Percentiles rank a stretch among this genome's conserved stretches.
Conservation (phyloP, 2,329 filamentous ascomycete species). For the Trichoderma sp. region DNA sequence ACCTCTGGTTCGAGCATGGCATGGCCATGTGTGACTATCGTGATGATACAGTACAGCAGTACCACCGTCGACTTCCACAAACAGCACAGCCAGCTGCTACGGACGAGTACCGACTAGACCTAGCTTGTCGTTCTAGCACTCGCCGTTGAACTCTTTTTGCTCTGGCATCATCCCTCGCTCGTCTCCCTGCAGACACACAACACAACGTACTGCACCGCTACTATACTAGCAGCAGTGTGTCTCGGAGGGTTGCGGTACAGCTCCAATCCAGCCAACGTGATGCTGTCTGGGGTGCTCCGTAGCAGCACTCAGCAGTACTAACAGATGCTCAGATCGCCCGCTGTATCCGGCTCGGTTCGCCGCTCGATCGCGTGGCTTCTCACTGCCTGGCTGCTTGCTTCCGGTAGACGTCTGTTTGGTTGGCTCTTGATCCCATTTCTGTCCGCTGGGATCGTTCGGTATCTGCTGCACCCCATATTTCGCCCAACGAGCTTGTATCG, state of each 20-base stretch:
- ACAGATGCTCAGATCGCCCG: constrained; percentile 5
- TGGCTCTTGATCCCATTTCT: background rate
- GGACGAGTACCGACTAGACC: background rate
- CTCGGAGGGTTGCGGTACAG: constrained; percentile 17
- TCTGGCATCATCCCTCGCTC: background rate
- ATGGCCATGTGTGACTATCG: background rate
- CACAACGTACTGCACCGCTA: background rate
- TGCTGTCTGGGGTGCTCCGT: background rate
- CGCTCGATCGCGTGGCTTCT: constrained; percentile 15
- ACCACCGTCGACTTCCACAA: background rate
- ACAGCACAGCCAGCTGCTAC: background rate
- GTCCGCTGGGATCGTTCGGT: constrained; percentile 4
- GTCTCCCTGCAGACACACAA: constrained; percentile 8
- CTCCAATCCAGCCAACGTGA: background rate
- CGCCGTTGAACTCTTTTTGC: background rate
- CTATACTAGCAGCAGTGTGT: constrained; percentile 4
- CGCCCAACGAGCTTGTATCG: background rate
- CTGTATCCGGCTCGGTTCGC: constrained; percentile 22
- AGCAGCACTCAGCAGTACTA: background rate
- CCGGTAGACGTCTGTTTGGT: background rate
- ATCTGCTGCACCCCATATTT: constrained; percentile 17
- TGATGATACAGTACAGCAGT: background rate
- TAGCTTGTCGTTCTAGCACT: background rate
- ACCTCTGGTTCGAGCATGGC: constrained; percentile 4
- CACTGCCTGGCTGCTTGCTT: constrained; percentile 4